phyloP scores from a whole-genome alignment of 1,139 yeast species.

The Blastobotrys petasosporus region DNA sequence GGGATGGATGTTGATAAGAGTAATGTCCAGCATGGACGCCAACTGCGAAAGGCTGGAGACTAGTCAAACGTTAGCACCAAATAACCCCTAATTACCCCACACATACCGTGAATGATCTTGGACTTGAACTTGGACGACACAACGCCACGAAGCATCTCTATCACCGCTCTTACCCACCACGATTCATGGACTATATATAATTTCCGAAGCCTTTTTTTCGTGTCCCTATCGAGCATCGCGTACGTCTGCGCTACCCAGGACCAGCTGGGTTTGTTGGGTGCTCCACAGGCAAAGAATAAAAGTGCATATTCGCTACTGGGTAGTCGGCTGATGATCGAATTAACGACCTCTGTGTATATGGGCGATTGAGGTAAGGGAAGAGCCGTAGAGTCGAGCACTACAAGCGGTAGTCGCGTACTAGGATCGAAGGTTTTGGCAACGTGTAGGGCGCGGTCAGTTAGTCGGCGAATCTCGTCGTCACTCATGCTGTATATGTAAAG shows the following conservation, averaged over 20 bases:
- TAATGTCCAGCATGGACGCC: constrained; percentile 66
- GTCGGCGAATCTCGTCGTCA: constrained; percentile 7
- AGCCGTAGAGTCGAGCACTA: constrained; percentile 70
- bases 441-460: constrained; percentile 45
- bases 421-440: constrained; percentile 56
- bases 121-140: constrained; percentile 43
- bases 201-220: constrained; percentile 50
- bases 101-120: constrained; percentile 37
- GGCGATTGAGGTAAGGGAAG: constrained; percentile 48
- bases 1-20: constrained; percentile 68
- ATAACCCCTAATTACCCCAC: neutral
- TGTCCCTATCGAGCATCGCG: constrained; percentile 56
- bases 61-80: neutral
- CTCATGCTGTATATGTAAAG: neutral
- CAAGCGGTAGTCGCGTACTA: constrained; percentile 55
- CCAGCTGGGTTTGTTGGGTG: constrained; percentile 53
- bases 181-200: constrained; percentile 85
- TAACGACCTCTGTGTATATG: constrained; percentile 24
- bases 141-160: constrained; percentile 64
- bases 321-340: constrained; percentile 30
- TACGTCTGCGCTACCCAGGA: constrained; percentile 74
- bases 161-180: constrained; percentile 79
- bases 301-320: constrained; percentile 59
- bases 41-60: constrained; percentile 57
- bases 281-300: constrained; percentile 74